Base-by-base conservation (phyloP, 371 early-diverging fungal species). In the Syncephalastrum racemosum region DNA sequence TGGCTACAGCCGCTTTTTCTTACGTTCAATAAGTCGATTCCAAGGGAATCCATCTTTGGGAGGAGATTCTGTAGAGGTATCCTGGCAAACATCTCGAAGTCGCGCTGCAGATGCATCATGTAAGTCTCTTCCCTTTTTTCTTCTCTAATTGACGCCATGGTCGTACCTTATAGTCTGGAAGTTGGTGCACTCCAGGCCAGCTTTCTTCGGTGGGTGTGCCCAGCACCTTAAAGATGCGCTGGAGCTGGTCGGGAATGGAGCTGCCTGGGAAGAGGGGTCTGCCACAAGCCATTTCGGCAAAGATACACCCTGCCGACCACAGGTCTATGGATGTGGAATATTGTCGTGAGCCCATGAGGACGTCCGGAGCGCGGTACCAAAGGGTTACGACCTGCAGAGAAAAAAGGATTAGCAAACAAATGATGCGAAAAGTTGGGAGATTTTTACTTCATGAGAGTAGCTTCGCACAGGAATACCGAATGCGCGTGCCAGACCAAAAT, bases 291-390 rank as follows among this genome's bases (percentile, higher is more conserved):
- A 92, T 90, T 62, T 93, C 92, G 45, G 91, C 92, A 74, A 94
- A 85, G 43, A 99, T 99, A 77, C 99, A 99, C 23, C 99, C 99
- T 20, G 95, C 88, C 27, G 96, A 95, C 99, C 99, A 99, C 42
- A 99, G 84, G 78, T 99, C 99, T 60, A 99, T 96, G 4, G 95
- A 94, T 16, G 95, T 97, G 14, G 92, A 88, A 70, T 99, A 99
- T 59, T 96, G 92, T 59, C 94, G 86, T 27, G 93, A 92, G 5
- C 99, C 99, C 89, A 98, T 87, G 39, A 99, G 70, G n/a, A 99
- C 96, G 76, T 99, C 99, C 2, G 99, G 99, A 3, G 99, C 93
- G 61, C 99, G 88, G 73, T 99, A 99, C 93, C 93, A 93, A 54
- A 93, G 72, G 14, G 94, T 93, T 31, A 93, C 93, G 10, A 93